A percentile compares a stretch with the other conserved stretches of the same genome.
Evolutionary conservation across 257 asterid species (phyloP).

Genomic region (Solanum dulcamara): DNA sequence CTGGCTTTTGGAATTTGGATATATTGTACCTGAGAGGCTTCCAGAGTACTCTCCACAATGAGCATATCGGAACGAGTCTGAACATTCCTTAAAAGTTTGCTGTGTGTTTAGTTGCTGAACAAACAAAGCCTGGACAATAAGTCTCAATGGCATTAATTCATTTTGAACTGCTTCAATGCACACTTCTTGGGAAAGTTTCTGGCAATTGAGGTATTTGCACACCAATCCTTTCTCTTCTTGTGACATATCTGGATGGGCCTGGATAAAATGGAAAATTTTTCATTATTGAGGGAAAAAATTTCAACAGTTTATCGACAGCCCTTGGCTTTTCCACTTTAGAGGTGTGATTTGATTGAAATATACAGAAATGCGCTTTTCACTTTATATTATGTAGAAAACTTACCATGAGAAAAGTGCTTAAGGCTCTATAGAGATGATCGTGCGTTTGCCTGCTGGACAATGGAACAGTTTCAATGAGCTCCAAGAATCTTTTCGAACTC

Average conservation of each 20-base stretch:
- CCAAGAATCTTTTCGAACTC: conserved; percentile 25
- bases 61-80: conserved; percentile 42
- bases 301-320: background rate
- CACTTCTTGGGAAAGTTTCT: conserved; percentile 48
- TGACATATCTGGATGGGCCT: conserved; percentile 43
- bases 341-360: background rate
- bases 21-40: conserved; percentile 37
- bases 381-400: background rate
- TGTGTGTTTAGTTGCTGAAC: conserved; percentile 70
- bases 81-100: conserved; percentile 52
- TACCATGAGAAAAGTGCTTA: conserved; percentile 40
- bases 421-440: conserved; percentile 54
- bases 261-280: background rate
- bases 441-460: conserved; percentile 43
- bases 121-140: conserved; percentile 65
- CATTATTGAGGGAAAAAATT: background rate
- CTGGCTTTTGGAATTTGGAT: conserved; percentile 41
- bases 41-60: conserved; percentile 36
- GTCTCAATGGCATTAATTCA: conserved; percentile 57
- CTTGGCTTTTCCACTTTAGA: background rate
- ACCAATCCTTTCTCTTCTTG: conserved; percentile 49
- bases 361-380: background rate
- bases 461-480: conserved; percentile 53
- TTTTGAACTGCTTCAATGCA: conserved; percentile 68
- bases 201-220: conserved; percentile 65